Percentiles rank a stretch among this genome's conserved stretches.
phyloP scores from a whole-genome alignment of 2,329 filamentous ascomycete species.

The Fusarium palustre region DNA sequence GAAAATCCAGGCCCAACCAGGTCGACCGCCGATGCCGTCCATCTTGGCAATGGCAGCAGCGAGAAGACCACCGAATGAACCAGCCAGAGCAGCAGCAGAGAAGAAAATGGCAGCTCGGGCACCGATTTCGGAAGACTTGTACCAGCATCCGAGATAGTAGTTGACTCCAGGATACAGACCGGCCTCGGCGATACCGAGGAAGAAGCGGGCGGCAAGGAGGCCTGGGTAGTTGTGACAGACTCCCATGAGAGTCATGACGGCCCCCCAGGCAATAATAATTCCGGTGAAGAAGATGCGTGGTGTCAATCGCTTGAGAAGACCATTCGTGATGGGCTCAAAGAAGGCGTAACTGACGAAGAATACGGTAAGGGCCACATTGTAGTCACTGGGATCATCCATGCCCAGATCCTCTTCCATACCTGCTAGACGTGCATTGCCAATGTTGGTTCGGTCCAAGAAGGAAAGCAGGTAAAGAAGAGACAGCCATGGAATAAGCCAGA shows the following conservation, averaged over 20 bases:
- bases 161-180: conserved; percentile 74
- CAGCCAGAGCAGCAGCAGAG: conserved; percentile 80
- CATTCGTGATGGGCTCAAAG: conserved; percentile 73
- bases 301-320: conserved; percentile 71
- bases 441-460: conserved; percentile 56
- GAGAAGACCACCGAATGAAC: conserved; percentile 77
- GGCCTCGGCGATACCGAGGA: conserved; percentile 74
- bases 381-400: conserved; percentile 57
- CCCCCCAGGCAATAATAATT: conserved; percentile 71
- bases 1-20: conserved; percentile 72
- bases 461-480: conserved; percentile 67
- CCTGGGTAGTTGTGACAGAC: conserved; percentile 59
- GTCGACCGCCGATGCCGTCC: conserved; percentile 65
- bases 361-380: conserved; percentile 68
- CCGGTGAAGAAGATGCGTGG: conserved; percentile 72
- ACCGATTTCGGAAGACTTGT: conserved; percentile 79
- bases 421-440: conserved; percentile 62
- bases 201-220: conserved; percentile 63
- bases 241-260: conserved; percentile 62
- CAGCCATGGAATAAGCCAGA: conserved; percentile 68
- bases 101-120: conserved; percentile 80
- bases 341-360: conserved; percentile 79
- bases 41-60: conserved; percentile 76
- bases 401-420: conserved; percentile 35
- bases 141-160: conserved; percentile 82